A percentile compares a stretch with the other conserved stretches of the same genome.
phyloP scores from a whole-genome alignment of 2,329 filamentous ascomycete species.

The Cucurbitaria berberidis region DNA sequence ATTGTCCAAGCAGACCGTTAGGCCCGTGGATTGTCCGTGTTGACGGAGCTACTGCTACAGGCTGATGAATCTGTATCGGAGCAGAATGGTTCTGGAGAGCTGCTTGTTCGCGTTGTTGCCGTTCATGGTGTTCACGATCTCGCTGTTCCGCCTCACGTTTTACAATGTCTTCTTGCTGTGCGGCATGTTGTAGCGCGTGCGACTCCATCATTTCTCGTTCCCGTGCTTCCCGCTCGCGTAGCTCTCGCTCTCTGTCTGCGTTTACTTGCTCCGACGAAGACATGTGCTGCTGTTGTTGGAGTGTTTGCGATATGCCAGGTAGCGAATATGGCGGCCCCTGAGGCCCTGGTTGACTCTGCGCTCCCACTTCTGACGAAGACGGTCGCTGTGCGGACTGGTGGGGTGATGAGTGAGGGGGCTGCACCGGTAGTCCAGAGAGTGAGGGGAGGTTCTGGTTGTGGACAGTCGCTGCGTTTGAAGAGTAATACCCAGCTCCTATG shows the following conservation, averaged over 20 bases:
- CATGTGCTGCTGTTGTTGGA: slow-evolving; percentile 45
- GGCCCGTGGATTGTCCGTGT: slow-evolving; percentile 86
- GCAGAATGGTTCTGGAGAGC: slow-evolving; percentile 86
- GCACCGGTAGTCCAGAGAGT: slow-evolving; percentile 52
- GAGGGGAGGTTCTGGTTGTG: slow-evolving; percentile 54
- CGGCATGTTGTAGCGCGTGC: slow-evolving; percentile 45
- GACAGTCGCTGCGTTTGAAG: slow-evolving; percentile 43
- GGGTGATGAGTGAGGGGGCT: slow-evolving; percentile 53
- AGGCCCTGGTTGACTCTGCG: slow-evolving; percentile 40
- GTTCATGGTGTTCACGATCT: slow-evolving; percentile 61
- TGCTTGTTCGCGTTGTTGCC: slow-evolving; percentile 69
- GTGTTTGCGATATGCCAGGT: slow-evolving; percentile 54
- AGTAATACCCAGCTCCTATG: slow-evolving; percentile 49
- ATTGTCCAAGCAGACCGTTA: slow-evolving; percentile 76
- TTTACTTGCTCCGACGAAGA: slow-evolving; percentile 43
- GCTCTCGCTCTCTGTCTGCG: slow-evolving; percentile 54
- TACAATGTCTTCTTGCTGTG: slow-evolving; percentile 62
- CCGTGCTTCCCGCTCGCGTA: slow-evolving; percentile 50
- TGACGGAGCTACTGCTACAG: slow-evolving; percentile 77
- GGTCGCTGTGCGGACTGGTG: slow-evolving; percentile 45
- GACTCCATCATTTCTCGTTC: slow-evolving; percentile 63
- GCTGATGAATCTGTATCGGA: slow-evolving; percentile 91
- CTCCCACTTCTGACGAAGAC: slow-evolving; percentile 46
- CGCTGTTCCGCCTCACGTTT: slow-evolving; percentile 55
- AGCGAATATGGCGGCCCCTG: slow-evolving; percentile 53